phyloP scores from a whole-genome alignment of 2,329 filamentous ascomycete genomes.

The Alternaria sp. region DNA sequence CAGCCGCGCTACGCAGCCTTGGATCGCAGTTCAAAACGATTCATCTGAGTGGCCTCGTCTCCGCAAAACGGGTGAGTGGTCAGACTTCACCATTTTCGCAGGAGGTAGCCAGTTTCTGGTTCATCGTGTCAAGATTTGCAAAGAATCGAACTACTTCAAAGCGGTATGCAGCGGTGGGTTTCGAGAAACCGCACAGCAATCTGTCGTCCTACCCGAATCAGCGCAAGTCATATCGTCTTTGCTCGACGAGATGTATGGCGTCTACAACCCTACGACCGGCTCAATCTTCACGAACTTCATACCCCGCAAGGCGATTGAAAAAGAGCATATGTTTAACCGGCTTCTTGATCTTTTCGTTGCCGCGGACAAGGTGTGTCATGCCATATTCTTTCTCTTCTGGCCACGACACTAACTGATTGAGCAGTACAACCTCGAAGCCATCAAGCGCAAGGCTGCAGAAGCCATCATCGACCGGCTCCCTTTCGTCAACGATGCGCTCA shows the following conservation, averaged over 20 bases:
- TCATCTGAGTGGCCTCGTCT: conserved; percentile 21
- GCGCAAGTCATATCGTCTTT: conserved; percentile 17
- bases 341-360: conserved; percentile 30
- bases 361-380: conserved; percentile 15
- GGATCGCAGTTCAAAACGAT: conserved; percentile 8
- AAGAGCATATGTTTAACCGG: conserved; percentile 19
- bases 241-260: conserved; percentile 31
- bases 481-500: conserved; percentile 24
- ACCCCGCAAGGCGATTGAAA: conserved; percentile 19
- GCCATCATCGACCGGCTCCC: conserved; percentile 31
- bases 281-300: conserved; percentile 33
- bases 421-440: conserved; percentile 30
- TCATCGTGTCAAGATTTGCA: conserved; percentile 32
- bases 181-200: conserved; percentile 11
- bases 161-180: conserved; percentile 29
- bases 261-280: conserved; percentile 25
- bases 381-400: too few relatives aligned
- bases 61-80: conserved; percentile 25
- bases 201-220: conserved; percentile 26
- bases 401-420: too few relatives aligned
- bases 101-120: conserved; percentile 24
- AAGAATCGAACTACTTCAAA: conserved; percentile 28
- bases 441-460: conserved; percentile 22
- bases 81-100: conserved; percentile 32
- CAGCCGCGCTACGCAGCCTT: background rate